Conservation (phyloP, 805 yeast species). For the Metahyphopichia silvanorum region DNA sequence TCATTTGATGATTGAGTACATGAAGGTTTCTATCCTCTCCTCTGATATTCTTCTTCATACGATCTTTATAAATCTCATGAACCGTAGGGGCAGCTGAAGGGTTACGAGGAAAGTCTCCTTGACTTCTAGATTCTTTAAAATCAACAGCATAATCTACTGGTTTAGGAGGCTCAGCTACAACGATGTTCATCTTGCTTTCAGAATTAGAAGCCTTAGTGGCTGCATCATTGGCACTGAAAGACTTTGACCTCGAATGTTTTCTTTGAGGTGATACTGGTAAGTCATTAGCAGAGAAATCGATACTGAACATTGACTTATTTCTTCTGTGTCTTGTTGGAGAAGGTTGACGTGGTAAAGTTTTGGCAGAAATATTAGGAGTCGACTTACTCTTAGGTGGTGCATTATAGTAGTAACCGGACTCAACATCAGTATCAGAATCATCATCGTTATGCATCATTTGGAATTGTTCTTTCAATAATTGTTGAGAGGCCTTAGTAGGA, state of each 20-base stretch:
- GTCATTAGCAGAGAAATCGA: conserved; percentile 16
- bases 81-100: conserved; percentile 1
- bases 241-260: conserved; percentile 8
- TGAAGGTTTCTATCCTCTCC: too few species aligned
- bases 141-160: conserved; percentile 37
- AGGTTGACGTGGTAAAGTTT: conserved; percentile 3
- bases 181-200: conserved; percentile 14
- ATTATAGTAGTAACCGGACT: conserved; percentile 17
- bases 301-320: conserved; percentile 36
- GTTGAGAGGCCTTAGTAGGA: conserved; percentile 30
- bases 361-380: conserved; percentile 14
- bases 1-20: too few species aligned
- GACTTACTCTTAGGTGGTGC: conserved; percentile 14
- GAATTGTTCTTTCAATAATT: conserved; percentile 24
- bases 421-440: conserved; percentile 31
- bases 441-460: conserved; percentile 16
- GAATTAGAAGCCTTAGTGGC: not conserved
- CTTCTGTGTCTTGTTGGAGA: conserved; percentile 34
- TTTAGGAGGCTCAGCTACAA: conserved; percentile 37
- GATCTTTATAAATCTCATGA: conserved; percentile 1
- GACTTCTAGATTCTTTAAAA: conserved; percentile 26
- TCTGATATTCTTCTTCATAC: too few species aligned
- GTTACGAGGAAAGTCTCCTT: not conserved
- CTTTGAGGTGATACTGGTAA: conserved; percentile 2
- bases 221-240: conserved; percentile 8